A percentile compares a stretch with the other conserved stretches of the same genome.
Evolutionary conservation across 495 filamentous ascomycete genomes (phyloP).

Genomic region (Cercophora sp.): DNA sequence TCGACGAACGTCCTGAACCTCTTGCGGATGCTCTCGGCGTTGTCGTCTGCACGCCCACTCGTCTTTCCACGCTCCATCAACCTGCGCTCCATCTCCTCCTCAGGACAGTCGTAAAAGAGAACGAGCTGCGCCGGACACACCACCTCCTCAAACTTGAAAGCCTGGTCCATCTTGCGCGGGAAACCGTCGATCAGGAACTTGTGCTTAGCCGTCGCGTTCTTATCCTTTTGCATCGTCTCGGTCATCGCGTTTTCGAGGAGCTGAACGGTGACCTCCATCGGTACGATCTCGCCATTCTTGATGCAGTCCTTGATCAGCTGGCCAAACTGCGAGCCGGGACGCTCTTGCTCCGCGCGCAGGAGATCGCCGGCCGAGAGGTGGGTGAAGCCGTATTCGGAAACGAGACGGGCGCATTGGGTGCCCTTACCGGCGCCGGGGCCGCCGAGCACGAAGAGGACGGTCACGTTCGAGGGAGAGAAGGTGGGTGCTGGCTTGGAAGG

Average conservation of each 20-base stretch:
- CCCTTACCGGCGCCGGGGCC: slow-evolving; percentile 77
- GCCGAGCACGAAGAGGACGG: slow-evolving; percentile 83
- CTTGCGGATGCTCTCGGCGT: slow-evolving; percentile 92
- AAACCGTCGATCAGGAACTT: slow-evolving; percentile 92
- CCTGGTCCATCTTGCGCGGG: slow-evolving; percentile 96
- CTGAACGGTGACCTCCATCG: slow-evolving; percentile 96
- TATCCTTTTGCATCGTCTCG: slow-evolving; percentile 46
- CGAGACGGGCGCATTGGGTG: slow-evolving; percentile 85
- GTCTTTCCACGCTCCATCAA: slow-evolving; percentile 89
- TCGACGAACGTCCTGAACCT: slow-evolving; percentile 89
- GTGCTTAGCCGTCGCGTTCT: slow-evolving; percentile 30
- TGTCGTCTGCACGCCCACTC: slow-evolving; percentile 85
- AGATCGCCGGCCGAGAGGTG: slow-evolving; percentile 94
- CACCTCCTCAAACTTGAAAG: slow-evolving; percentile 81
- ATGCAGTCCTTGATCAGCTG: slow-evolving; percentile 87
- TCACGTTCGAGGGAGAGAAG: slow-evolving; percentile 75
- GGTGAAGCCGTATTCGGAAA: slow-evolving; percentile 83
- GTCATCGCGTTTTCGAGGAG: slow-evolving; percentile 91
- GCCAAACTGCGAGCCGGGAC: slow-evolving; percentile 80
- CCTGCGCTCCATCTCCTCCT: slow-evolving; percentile 77
- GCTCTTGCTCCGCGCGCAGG: slow-evolving; percentile 86
- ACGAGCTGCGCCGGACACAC: slow-evolving; percentile 80
- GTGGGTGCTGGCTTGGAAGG: slow-evolving; percentile 57
- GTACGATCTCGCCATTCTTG: slow-evolving; percentile 88
- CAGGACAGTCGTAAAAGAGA: slow-evolving; percentile 87